Evolutionary conservation across 1,284 basidiomycete species (phyloP), one percentile per base, ranked within the genome.

Genomic region (Trichosporon coremiiforme): DNA sequence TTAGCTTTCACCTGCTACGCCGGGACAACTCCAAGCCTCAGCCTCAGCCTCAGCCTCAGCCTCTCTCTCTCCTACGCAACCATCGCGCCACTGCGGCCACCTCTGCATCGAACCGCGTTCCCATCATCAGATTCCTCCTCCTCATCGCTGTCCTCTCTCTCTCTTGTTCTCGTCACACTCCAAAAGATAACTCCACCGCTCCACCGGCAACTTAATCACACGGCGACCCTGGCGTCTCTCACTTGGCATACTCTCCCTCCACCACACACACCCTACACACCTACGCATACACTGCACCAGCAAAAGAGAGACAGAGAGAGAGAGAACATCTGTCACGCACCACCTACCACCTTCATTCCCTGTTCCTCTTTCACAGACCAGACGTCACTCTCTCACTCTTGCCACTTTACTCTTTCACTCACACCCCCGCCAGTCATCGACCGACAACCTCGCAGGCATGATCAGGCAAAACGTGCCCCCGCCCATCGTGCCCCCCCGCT

Each of bases 401-500:
- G 25, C 25, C 55, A 60, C 55, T 15, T 50, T 10, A 31, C 22
- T 20, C 22, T 25, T 35, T 25, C 17, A 53, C 63, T 64, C 20
- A 45, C 35, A 64, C 63, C 35, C 20, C 33, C 5, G 8, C 35
- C 62, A 64, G 62, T 15, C 63, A 20, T 53, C 50, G 20, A 53
- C 15, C 50, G 50, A 53, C 50, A 53, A 53, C 50, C 17, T 45
- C 41, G 17, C 41, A 45, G 38, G 33, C 25, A 41, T 38, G 36
- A 38, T 41, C 36, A 13, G 38, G 25, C 57, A 31, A 5, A 62
- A 62, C 22, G 60, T 63, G 25, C 64, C 64, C 36, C 36, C 67
- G n/a, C 71, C 71, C 17, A 62, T 57, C 17, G 50, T 70, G 15
- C 72, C 72, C 2, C 69, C 72, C 0, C 69, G 72, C 45, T 70